Evolutionary conservation across 1,284 basidiomycete genomes (phyloP), one percentile per base, ranked within the genome.

Genomic region (Tilletia setariae): DNA sequence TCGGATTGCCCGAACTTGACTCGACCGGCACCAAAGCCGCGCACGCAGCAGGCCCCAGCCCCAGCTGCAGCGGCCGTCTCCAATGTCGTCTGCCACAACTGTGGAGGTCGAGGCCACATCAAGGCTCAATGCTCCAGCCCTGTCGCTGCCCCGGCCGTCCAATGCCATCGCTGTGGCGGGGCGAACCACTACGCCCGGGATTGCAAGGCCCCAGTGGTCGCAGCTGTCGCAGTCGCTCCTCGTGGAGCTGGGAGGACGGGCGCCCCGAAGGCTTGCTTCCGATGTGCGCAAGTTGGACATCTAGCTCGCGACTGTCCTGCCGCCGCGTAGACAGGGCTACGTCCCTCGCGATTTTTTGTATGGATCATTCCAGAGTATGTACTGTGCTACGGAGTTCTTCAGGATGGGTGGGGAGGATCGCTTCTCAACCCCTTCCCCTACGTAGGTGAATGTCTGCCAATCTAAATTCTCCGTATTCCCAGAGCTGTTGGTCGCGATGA

Each of bases 1-100:
- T 61, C 69, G 28, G 72, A 74, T 56, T 75, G 74, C 56, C 74
- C 74, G 19, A 66, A 66, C 64, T n/a, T 66, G 49, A 51, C 43
- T 8, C 28, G 21, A 53, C 47, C 64, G 19, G 46, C 32, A 35
- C 68, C 19, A 69, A 70, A 63, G 70, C 35, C 63, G 21, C 51
- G 16, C 7, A n/a, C 42, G 66, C 23, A 23, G 64, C 64, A 2
- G 51, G 49, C 16, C 43, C 63, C 3, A 51, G 28, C 35, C 47
- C 44, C 51, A 51, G 59, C 23, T 19, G 66, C 25, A 21, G 25
- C 11, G 59, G 61, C 42, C 65, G 69, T 23, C 35, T 66, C 56
- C 40, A 21, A 51, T 63, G 65, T 75, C 19, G 64, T 47, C 1
- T 75, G 74, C 62, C 64, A 68, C 13, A 65, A 64, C 32, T 75